Conservation (phyloP, 208 protist species). For the Trypanosoma theileri region DNA sequence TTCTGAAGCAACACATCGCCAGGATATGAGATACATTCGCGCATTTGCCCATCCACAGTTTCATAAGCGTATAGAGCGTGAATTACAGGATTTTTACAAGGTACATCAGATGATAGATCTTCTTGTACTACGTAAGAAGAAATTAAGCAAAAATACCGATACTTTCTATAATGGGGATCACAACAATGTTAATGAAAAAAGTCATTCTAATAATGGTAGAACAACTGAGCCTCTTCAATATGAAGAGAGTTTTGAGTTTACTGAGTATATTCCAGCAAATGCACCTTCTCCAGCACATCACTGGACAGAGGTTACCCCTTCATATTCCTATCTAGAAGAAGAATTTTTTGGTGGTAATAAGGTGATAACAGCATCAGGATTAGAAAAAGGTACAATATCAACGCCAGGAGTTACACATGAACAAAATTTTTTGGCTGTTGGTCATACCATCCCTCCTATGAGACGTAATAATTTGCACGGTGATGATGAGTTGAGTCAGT, state of each 20-base stretch:
- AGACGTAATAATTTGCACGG: background rate
- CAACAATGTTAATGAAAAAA: too few relatives aligned
- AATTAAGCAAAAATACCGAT: background rate
- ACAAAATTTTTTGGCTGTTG: conserved; percentile 67
- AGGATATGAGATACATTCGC: conserved; percentile 9
- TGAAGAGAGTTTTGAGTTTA: conserved; percentile 81
- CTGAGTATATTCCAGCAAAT: conserved; percentile 61
- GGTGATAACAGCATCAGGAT: background rate
- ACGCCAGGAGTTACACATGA: background rate
- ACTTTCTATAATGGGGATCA: background rate
- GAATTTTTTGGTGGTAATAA: conserved; percentile 53
- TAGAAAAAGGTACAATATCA: background rate
- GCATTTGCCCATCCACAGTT: conserved; percentile 17
- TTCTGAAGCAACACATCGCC: background rate
- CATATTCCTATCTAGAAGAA: conserved; percentile 71
- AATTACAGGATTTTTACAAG: conserved; percentile 25
- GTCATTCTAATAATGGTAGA: background rate
- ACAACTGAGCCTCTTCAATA: conserved; percentile 34
- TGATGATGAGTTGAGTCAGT: conserved; percentile 2
- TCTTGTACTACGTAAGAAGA: conserved; percentile 56
- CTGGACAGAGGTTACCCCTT: conserved; percentile 74
- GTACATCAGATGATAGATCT: conserved; percentile 45
- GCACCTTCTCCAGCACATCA: conserved; percentile 47
- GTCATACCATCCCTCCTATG: conserved; percentile 26
- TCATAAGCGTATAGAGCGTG: conserved; percentile 16